Evolutionary conservation across 768 basidiomycete genomes (phyloP).

Genomic region (Leccinellum luteum): DNA sequence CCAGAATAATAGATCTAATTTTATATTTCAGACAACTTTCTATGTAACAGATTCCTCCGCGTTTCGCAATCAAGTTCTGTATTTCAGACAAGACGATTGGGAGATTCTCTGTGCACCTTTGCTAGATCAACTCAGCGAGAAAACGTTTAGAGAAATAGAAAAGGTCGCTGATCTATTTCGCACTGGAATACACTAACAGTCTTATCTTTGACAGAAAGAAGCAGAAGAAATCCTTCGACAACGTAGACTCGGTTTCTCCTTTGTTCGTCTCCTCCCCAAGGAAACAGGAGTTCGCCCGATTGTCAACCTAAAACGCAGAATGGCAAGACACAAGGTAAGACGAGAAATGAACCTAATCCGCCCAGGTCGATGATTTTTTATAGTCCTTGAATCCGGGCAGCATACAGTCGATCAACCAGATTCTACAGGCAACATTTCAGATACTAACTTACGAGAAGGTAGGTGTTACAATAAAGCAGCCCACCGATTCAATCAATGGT

Average conservation of each 20-base stretch:
- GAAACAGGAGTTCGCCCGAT: slow-evolving; percentile 94
- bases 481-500: neutral
- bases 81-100: slow-evolving; percentile 97
- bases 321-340: slow-evolving; percentile 32
- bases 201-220: slow-evolving; percentile 45
- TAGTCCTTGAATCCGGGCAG: slow-evolving; percentile 32
- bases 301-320: slow-evolving; percentile 75
- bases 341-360: neutral
- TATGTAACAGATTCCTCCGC: slow-evolving; percentile 92
- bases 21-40: slow-evolving; percentile 69
- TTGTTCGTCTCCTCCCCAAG: slow-evolving; percentile 88
- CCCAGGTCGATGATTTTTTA: neutral
- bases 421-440: slow-evolving; percentile 79
- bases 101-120: slow-evolving; percentile 76
- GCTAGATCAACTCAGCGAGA: slow-evolving; percentile 64
- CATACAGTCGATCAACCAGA: slow-evolving; percentile 79
- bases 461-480: neutral
- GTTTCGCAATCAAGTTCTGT: slow-evolving; percentile 78
- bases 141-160: slow-evolving; percentile 69
- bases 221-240: slow-evolving; percentile 65
- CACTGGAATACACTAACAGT: neutral
- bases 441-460: slow-evolving; percentile 90
- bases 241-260: slow-evolving; percentile 77
- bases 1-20: neutral
- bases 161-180: slow-evolving; percentile 42